Evolutionary conservation across 345 rosid genomes (phyloP), one percentile per base, ranked within the genome.

Genomic region (Erodium maritimum): DNA sequence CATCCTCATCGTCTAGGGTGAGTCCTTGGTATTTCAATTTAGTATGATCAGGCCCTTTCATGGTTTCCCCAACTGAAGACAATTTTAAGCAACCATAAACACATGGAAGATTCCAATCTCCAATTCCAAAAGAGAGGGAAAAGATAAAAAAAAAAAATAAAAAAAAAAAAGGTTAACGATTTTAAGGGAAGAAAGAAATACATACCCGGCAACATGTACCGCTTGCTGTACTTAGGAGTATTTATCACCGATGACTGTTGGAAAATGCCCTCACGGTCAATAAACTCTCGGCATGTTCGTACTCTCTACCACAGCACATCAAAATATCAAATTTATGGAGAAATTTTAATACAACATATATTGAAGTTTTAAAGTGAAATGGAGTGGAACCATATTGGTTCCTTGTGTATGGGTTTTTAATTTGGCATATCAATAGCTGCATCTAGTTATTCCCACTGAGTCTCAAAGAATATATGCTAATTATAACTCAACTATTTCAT

Each of bases 151-250:
- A 34, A 56, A 23, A 57, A n/a, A 17, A 59, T 10, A 42, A 10
- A 14, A 14, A 66, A 17, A 12, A 24, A 20, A 53, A n/a, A 51
- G 13, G 21, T 42, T 17, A 25, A 21, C 21, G 5, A 46, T 25
- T 16, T 21, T 20, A 19, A 24, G 48, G 48, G 17, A 12, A 42
- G 48, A 42, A 42, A 42, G 48, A 16, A 42, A 16, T 42, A 19
- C 50, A 68, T 75, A 70, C 97, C 95, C 59, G 96, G 98, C 73
- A 88, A 79, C 61, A 88, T 78, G 79, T 88, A 91, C 4, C 88
- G 81, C 65, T 88, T 91, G 67, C 80, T 88, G 77, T 71, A 91
- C 72, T 82, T 86, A 19, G 98, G 96, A 45, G 90, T 88, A 57
- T 82, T 68, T 59, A 88, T 91, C 62, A 82, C 81, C 33, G 76